These are phyloP conservation scores for Cladobotryum mycophilum DNA, from an alignment of 2,329 filamentous ascomycete species.

Conservation along the genomic window DNA sequence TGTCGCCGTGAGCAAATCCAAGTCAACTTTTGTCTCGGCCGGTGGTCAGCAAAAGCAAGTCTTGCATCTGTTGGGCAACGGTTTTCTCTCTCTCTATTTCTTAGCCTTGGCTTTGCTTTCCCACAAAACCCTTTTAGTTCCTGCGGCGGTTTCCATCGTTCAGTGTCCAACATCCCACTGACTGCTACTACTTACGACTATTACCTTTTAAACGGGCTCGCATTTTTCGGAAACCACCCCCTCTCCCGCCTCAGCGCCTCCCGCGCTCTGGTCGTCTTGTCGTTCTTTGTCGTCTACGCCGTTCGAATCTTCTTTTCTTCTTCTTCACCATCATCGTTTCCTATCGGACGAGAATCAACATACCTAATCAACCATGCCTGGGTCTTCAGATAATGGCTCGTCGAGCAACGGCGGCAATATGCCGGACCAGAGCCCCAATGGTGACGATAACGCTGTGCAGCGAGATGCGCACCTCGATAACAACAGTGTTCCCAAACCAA, in stretches of 20 bases:
- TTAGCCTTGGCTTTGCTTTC: no score
- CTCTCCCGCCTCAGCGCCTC: constrained; percentile 1
- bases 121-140: no score
- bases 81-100: no score
- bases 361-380: constrained; percentile 23
- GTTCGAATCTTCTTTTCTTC: not conserved
- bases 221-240: not conserved
- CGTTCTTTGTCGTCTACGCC: not conserved
- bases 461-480: constrained; percentile 45
- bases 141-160: not conserved
- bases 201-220: not conserved
- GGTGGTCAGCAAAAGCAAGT: no score
- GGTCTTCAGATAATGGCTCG: constrained; percentile 31
- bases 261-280: constrained; percentile 1
- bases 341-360: not conserved
- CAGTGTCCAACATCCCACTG: not conserved
- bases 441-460: constrained; percentile 28
- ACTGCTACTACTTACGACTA: no score
- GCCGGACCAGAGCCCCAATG: constrained; percentile 23
- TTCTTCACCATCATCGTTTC: not conserved
- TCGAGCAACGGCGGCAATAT: constrained; percentile 27
- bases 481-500: constrained; percentile 64
- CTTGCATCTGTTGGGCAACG: no score
- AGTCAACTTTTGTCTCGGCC: no score
- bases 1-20: no score